Base-by-base conservation (phyloP, 306 rosid species). In the Sechiopsis laciniata region DNA sequence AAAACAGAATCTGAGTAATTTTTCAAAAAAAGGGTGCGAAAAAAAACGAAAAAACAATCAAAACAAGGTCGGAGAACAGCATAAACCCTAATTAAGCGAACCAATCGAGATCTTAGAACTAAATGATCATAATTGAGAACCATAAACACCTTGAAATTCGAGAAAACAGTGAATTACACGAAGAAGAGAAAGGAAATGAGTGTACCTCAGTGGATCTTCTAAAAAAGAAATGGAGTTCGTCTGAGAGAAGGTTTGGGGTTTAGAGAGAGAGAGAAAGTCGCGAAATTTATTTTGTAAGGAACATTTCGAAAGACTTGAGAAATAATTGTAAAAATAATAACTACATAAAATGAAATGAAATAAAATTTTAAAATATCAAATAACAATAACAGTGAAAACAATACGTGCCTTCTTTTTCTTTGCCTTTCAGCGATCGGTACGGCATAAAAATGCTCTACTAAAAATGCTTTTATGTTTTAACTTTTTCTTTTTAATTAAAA, bases 131-230 rank as follows among this genome's bases (percentile, higher is more conserved):
- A 45, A 37, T 62, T 19, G 11, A 46, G 20, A 76, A 53, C 48
- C 24, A 35, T 3, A 78, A 68, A 3, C 48, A 17, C 22, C 26
- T 9, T 22, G n/a, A 59, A 29, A 81, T 74, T 84, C 16, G 1
- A 58, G 21, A 2, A 29, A 66, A 19, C 26, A 62, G 55, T 68
- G 77, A 75, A 72, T 16, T 52, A 48, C 52, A 35, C 73, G 45
- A 42, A 14, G 78, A 59, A 52, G 46, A 24, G 53, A 64, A 14
- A 21, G 67, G 13, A 75, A 51, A 52, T 53, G 59, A 35, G 65
- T 66, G 79, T 88, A 91, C 97, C 91, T 71, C 56, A 55, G 53
- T 75, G 75, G 97, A 89, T 91, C 91, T 84, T 79, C 84, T 35
- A 15, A 59, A 42, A 78, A 10, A n/a, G n/a, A n/a, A 72, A 71